Conservation (phyloP, 1,139 yeast genomes). For the Pneumocystis wakefieldiae region DNA sequence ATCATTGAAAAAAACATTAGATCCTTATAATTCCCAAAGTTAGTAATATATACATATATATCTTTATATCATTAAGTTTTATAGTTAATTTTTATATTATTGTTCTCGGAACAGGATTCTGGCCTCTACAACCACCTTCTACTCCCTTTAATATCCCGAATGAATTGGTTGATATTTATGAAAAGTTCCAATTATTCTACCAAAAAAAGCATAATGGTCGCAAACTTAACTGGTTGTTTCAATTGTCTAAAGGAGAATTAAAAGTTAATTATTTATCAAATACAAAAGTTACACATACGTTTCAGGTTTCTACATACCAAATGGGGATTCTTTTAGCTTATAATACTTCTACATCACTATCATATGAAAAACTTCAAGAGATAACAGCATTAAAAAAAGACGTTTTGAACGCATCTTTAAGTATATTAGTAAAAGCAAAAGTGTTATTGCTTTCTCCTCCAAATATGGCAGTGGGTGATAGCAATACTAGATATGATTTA, state of each 20-base stretch:
- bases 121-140: constrained; percentile 58
- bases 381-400: constrained; percentile 54
- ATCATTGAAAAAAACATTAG: constrained; percentile 27
- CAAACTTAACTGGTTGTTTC: constrained; percentile 91
- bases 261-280: constrained; percentile 74
- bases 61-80: constrained; percentile 10
- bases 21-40: constrained; percentile 24
- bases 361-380: constrained; percentile 46
- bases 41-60: constrained; percentile 29
- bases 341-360: constrained; percentile 47
- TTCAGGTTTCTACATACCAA: constrained; percentile 74
- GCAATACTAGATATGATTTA: constrained; percentile 49
- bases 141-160: constrained; percentile 42
- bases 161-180: constrained; percentile 49
- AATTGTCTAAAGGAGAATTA: constrained; percentile 81
- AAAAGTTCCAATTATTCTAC: constrained; percentile 55
- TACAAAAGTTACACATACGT: constrained; percentile 55
- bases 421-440: constrained; percentile 66
- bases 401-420: constrained; percentile 56
- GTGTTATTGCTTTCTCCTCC: constrained; percentile 52
- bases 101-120: constrained; percentile 73
- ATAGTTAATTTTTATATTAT: constrained; percentile 44
- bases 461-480: constrained; percentile 19
- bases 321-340: constrained; percentile 71
- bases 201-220: constrained; percentile 70